Evolutionary conservation across 148 eudicot species (phyloP).

Genomic region (Rhododendron griersonianum): DNA sequence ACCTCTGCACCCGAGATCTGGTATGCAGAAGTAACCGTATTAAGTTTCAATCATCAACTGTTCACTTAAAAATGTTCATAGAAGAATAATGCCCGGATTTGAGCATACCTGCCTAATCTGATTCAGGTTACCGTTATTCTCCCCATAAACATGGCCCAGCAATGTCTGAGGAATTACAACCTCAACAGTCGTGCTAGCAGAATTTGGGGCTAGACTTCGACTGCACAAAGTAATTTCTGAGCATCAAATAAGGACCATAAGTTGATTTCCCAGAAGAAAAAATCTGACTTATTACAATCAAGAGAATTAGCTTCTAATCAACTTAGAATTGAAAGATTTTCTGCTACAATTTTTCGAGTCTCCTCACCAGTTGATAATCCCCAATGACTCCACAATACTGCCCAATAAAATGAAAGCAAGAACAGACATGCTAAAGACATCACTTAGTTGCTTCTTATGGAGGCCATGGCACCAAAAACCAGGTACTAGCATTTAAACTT

Average conservation of each 20-base stretch:
- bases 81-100: background rate
- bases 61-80: background rate
- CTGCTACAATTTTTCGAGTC: background rate
- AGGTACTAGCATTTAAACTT: background rate
- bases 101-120: slow-evolving; percentile 44
- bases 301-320: background rate
- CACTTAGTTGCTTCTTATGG: background rate
- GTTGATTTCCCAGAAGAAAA: background rate
- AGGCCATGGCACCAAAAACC: background rate
- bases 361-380: background rate
- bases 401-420: background rate
- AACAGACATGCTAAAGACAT: background rate
- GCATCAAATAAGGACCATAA: slow-evolving; percentile 4
- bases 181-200: slow-evolving; percentile 27
- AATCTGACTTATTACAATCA: background rate
- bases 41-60: background rate
- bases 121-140: slow-evolving; percentile 35
- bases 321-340: background rate
- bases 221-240: slow-evolving; percentile 22
- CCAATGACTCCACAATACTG: background rate
- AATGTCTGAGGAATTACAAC: slow-evolving; percentile 38
- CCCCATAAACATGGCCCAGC: slow-evolving; percentile 48
- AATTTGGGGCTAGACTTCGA: slow-evolving; percentile 14
- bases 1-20: slow-evolving; percentile 59
- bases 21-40: background rate